These are phyloP conservation scores for Backusella mclennaniae DNA, from an alignment of 192 early-diverging fungal genomes.

Conservation along the genomic window DNA sequence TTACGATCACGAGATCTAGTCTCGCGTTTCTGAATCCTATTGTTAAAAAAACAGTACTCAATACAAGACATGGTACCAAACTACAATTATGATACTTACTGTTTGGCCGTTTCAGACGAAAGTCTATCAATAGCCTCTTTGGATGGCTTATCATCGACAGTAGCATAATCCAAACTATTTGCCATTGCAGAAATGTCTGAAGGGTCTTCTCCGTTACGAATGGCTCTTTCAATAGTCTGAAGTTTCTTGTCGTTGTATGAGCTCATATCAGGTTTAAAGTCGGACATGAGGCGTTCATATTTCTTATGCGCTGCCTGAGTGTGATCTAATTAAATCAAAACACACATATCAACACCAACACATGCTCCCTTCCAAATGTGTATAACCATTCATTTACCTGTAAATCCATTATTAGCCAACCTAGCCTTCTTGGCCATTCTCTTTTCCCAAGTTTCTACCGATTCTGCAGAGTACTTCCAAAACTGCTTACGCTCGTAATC, in stretches of 20 bases:
- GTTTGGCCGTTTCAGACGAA: conserved; percentile 70
- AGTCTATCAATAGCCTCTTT: conserved; percentile 66
- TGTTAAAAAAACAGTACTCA: conserved; percentile 16
- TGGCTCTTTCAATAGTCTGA: conserved; percentile 33
- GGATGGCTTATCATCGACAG: conserved; percentile 56
- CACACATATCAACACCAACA: background rate
- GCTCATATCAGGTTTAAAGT: conserved; percentile 81
- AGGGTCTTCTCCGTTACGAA: conserved; percentile 36
- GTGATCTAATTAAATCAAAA: conserved; percentile 52
- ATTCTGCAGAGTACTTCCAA: conserved; percentile 83
- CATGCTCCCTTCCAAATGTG: background rate
- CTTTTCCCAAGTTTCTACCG: conserved; percentile 82
- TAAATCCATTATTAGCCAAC: conserved; percentile 76
- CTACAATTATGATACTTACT: conserved; percentile 45
- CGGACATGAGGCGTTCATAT: conserved; percentile 75
- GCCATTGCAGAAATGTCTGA: conserved; percentile 46
- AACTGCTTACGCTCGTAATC: conserved; percentile 85
- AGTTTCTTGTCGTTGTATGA: conserved; percentile 72
- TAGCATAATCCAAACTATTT: conserved; percentile 66
- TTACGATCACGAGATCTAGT: conserved; percentile 66
- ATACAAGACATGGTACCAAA: background rate
- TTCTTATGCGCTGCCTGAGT: conserved; percentile 85
- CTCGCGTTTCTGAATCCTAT: conserved; percentile 50
- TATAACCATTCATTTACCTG: conserved; percentile 46
- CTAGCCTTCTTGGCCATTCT: conserved; percentile 70